These are phyloP conservation scores for Nicotiana obtusifolia DNA, from an alignment of 257 asterid genomes.

Conservation along the genomic window DNA sequence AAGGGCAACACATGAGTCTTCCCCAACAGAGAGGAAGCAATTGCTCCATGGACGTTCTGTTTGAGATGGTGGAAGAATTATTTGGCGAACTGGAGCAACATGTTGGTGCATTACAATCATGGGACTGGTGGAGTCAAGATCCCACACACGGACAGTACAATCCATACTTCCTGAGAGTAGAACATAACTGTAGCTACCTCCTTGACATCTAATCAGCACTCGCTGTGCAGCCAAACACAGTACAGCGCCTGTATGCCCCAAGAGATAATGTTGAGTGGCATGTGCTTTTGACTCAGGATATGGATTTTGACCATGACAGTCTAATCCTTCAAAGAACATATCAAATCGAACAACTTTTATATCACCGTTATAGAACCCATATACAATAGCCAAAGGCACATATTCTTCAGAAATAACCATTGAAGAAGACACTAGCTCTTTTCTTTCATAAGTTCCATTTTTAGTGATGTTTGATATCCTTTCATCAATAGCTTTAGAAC, in stretches of 20 bases:
- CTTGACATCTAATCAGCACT: conserved; percentile 41
- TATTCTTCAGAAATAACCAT: conserved; percentile 79
- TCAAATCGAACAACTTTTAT: conserved; percentile 67
- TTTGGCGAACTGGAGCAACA: conserved; percentile 89
- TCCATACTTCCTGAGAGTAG: conserved; percentile 90
- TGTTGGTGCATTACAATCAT: conserved; percentile 80
- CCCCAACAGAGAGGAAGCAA: conserved; percentile 82
- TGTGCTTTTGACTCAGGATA: conserved; percentile 27
- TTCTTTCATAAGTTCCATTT: conserved; percentile 27
- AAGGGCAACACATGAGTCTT: conserved; percentile 72
- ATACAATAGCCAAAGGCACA: conserved; percentile 73
- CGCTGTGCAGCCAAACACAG: conserved; percentile 88
- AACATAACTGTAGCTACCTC: conserved; percentile 51
- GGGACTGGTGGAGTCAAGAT: conserved; percentile 66
- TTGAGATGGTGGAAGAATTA: conserved; percentile 70
- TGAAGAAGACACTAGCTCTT: conserved; percentile 69
- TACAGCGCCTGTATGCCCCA: conserved; percentile 82
- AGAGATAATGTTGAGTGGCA: conserved; percentile 43
- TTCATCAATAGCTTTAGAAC: conserved; percentile 20
- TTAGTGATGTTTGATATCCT: conserved; percentile 18
- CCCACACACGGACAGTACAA: conserved; percentile 92
- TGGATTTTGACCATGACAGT: conserved; percentile 31
- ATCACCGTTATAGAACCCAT: conserved; percentile 76
- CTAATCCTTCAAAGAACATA: conserved; percentile 45
- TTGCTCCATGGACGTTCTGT: conserved; percentile 75